Percentiles rank a stretch among this genome's conserved stretches.
These are phyloP conservation scores for Aspergillus novofumigatus DNA, from an alignment of 2,329 filamentous ascomycete genomes.

Conservation along the genomic window DNA sequence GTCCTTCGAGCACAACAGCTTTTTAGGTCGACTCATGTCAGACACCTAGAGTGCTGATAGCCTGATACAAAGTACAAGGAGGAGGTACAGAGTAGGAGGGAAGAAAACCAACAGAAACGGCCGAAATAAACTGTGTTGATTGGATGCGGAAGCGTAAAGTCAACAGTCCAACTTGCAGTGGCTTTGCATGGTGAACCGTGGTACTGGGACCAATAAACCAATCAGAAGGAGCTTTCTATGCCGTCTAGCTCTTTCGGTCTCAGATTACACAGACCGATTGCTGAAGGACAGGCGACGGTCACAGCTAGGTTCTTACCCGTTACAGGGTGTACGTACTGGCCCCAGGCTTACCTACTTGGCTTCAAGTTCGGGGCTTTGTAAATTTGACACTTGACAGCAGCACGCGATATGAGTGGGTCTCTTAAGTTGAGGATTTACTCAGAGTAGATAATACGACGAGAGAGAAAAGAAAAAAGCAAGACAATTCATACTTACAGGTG, in stretches of 20 bases:
- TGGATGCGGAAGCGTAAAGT: constrained; percentile 16
- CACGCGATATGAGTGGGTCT: constrained; percentile 19
- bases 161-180: constrained; percentile 18
- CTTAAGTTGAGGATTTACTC: background rate
- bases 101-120: constrained; percentile 17
- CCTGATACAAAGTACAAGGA: background rate
- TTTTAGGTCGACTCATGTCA: background rate
- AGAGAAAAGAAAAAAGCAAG: background rate
- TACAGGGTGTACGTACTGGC: background rate
- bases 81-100: constrained; percentile 1
- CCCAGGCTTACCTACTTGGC: too few relatives aligned
- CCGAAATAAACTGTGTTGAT: constrained; percentile 6
- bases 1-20: background rate
- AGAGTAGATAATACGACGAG: background rate
- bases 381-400: constrained; percentile 10
- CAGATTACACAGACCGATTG: constrained; percentile 13
- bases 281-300: constrained; percentile 7
- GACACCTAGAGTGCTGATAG: background rate
- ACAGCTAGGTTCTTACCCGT: background rate
- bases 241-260: constrained; percentile 16
- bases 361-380: background rate
- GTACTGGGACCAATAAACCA: constrained; percentile 18
- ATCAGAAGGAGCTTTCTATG: constrained; percentile 14
- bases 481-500: background rate
- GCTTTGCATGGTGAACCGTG: constrained; percentile 18